Percentiles rank a stretch among this genome's conserved stretches.
phyloP scores from a whole-genome alignment of 164 flowering plant genomes.

The Aristolochia contorta region DNA sequence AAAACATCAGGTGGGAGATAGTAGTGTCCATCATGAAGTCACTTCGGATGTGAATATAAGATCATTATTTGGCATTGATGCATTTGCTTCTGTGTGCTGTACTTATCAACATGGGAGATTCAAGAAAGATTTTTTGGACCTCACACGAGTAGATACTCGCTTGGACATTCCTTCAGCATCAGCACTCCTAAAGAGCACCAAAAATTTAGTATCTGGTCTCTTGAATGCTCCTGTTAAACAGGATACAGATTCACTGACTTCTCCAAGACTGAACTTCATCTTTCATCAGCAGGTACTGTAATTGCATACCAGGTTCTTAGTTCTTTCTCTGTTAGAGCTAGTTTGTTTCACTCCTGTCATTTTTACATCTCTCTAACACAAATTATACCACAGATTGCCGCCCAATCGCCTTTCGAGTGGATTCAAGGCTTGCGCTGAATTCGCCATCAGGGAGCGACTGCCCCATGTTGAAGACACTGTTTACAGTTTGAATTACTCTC shows the following conservation, averaged over 20 bases:
- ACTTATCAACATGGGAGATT: conserved; percentile 76
- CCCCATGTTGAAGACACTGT: conserved; percentile 56
- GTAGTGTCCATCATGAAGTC: conserved; percentile 1
- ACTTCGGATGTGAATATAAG: conserved; percentile 15
- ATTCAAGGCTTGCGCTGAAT: conserved; percentile 44
- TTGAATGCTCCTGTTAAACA: conserved; percentile 18
- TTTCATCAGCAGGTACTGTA: conserved; percentile 77
- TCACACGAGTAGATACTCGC: conserved; percentile 79
- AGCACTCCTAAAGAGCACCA: conserved; percentile 37
- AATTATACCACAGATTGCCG: conserved; percentile 45
- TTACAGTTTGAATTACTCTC: conserved; percentile 64
- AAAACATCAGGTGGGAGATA: conserved; percentile 13
- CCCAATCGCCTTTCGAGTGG: conserved; percentile 66
- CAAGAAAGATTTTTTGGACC: conserved; percentile 42
- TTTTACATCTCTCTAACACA: background rate
- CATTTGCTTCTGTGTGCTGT: conserved; percentile 69
- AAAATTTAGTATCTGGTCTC: conserved; percentile 20
- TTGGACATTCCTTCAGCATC: conserved; percentile 64
- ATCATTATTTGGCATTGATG: conserved; percentile 46
- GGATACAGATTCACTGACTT: conserved; percentile 28
- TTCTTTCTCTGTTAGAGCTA: too few relatives aligned
- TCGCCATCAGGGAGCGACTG: conserved; percentile 21
- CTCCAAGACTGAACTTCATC: conserved; percentile 61
- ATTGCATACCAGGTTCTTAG: background rate
- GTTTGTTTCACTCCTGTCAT: background rate